Percentiles rank a stretch among this genome's conserved stretches.
These are phyloP conservation scores for Trypanosoma brucei DNA, from an alignment of 208 protist species.

Conservation along the genomic window DNA sequence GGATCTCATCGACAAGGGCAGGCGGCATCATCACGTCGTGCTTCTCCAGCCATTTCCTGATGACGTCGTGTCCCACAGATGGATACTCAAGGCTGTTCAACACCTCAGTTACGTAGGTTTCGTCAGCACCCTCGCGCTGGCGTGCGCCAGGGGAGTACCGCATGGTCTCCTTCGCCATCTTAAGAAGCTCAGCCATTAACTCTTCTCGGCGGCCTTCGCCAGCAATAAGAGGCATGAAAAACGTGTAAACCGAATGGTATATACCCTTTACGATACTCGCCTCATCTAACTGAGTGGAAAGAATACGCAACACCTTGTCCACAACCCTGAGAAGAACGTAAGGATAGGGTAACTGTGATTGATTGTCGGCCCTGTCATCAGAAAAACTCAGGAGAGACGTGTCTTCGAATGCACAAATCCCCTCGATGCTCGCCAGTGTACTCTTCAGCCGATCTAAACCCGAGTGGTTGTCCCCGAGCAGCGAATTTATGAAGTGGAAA, in stretches of 20 bases:
- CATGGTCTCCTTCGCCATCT: not conserved
- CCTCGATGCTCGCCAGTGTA: not conserved
- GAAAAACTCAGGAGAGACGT: not conserved
- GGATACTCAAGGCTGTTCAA: not conserved
- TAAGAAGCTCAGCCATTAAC: slow-evolving; percentile 2
- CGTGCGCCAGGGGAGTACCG: not conserved
- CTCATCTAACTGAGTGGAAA: slow-evolving; percentile 13
- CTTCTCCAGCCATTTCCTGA: not conserved
- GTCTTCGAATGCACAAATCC: not conserved
- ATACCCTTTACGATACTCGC: slow-evolving; percentile 4
- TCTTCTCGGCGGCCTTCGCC: not conserved
- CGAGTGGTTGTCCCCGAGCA: not conserved
- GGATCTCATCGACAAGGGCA: not conserved
- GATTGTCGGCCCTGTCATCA: not conserved
- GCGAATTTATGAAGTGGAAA: slow-evolving; percentile 7
- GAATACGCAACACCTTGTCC: slow-evolving; percentile 16
- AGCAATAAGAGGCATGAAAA: slow-evolving; percentile 16
- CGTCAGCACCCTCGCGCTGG: not conserved
- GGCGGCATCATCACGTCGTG: not conserved
- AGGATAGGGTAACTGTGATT: slow-evolving; percentile 5
- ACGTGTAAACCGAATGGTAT: slow-evolving; percentile 7
- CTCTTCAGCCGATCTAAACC: not conserved
- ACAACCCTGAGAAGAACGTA: slow-evolving; percentile 16
- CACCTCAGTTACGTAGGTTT: not conserved
- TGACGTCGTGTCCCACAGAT: not conserved